Evolutionary conservation across 345 rosid species (phyloP).

Genomic region (Citrus sp.): DNA sequence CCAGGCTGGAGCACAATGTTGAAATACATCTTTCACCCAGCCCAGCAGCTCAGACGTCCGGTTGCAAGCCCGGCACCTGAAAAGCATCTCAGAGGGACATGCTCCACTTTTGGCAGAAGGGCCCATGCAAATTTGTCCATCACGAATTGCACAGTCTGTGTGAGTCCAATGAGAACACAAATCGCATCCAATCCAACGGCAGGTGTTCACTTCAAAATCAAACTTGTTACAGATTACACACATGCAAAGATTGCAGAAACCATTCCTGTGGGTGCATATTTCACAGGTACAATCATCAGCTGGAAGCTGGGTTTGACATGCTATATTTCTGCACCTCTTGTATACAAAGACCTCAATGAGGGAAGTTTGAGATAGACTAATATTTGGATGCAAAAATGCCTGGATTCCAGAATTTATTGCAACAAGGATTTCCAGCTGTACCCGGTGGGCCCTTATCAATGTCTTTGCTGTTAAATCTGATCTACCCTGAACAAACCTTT

Average conservation of each 20-base stretch:
- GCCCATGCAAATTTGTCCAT: constrained; percentile 80
- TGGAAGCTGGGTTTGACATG: constrained; percentile 84
- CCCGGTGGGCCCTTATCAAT: constrained; percentile 71
- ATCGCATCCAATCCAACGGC: constrained; percentile 99
- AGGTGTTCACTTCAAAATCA: constrained; percentile 91
- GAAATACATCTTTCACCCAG: constrained; percentile 97
- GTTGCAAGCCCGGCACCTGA: constrained; percentile 84
- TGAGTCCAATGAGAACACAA: constrained; percentile 98
- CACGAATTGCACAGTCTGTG: constrained; percentile 93
- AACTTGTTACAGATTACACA: constrained; percentile 96
- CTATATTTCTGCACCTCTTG: constrained; percentile 92
- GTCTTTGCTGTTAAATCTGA: constrained; percentile 81
- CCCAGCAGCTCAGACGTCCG: constrained; percentile 90
- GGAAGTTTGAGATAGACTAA: constrained; percentile 79
- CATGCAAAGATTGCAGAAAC: constrained; percentile 98
- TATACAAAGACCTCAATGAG: constrained; percentile 83
- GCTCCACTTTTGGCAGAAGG: constrained; percentile 63
- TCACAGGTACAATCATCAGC: constrained; percentile 91
- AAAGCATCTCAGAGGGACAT: constrained; percentile 82
- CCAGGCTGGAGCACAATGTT: constrained; percentile 93
- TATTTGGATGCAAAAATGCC: constrained; percentile 82
- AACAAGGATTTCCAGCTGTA: constrained; percentile 87
- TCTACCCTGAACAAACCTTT: constrained; percentile 76
- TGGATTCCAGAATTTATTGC: constrained; percentile 88
- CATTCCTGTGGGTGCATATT: constrained; percentile 71